Evolutionary conservation across 306 rosid species (phyloP), one percentile per base, ranked within the genome.

Genomic region (Vigna reflexopilosa): DNA sequence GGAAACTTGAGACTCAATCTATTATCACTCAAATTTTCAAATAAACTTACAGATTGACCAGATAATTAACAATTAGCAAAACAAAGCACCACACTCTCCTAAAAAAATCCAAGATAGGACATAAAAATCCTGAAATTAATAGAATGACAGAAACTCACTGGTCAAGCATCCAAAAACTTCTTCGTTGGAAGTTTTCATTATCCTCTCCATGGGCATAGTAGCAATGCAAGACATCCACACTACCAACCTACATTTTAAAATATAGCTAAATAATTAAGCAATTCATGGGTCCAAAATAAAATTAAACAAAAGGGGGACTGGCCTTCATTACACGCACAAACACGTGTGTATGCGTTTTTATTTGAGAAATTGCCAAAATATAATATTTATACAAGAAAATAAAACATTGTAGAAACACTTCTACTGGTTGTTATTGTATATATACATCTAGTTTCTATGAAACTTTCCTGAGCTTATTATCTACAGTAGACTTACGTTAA

Each of bases 201-300:
- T 87, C 94, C 87, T 91, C 94, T 50, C 97, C 90, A 68, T 90
- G 97, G 38, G 97, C 97, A 85, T 91, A 90, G 80, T 91, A 91
- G 83, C 94, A 89, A 44, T 90, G 90, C 81, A 91, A 80, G 65
- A 83, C 93, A 44, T 91, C 93, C 54, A 89, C 87, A 66, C 90
- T 87, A 32, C 92, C 91, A 77, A 87, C 91, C 97, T 91, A 69
- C 80, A 75, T 47, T 19, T 17, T 71, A 74, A 50, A 68, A 68
- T 28, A 65, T 55, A 81, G 76, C 42, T 28, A 76, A 78, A 42
- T 58, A 61, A 47, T 63, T 77, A 72, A 59, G 78, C 54, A 73
- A 64, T 24, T 59, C 3, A 57, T 52, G 58, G 75, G 20, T 74
- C n/a, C 32, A 71, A 48, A 30, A 22, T 73, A 22, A 58, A 65